phyloP scores from a whole-genome alignment of 2,329 filamentous ascomycete genomes.

The Leptographium flavum region DNA sequence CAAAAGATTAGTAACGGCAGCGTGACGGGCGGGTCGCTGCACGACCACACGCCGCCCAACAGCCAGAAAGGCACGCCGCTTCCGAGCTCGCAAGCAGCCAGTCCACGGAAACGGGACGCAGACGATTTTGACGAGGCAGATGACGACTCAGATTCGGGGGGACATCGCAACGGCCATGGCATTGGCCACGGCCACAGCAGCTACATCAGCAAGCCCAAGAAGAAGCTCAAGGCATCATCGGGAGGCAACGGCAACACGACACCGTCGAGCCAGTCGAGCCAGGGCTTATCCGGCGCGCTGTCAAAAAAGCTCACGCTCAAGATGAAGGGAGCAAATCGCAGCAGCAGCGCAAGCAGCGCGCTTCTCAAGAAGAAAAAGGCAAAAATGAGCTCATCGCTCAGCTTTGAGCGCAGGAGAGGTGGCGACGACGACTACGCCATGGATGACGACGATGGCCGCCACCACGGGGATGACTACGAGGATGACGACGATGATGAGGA shows the following conservation, averaged over 20 bases:
- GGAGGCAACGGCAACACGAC: conserved; percentile 5
- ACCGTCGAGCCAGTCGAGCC: conserved; percentile 9
- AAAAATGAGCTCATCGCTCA: conserved; percentile 34
- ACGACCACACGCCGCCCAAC: conserved; percentile 44
- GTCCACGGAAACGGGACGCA: conserved; percentile 42
- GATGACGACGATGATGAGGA: conserved; percentile 2
- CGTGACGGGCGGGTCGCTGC: conserved; percentile 24
- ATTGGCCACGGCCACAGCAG: conserved; percentile 10
- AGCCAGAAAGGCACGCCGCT: conserved; percentile 49
- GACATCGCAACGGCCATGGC: conserved; percentile 1
- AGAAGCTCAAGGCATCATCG: conserved; percentile 37
- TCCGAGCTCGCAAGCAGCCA: conserved; percentile 37
- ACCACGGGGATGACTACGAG: conserved; percentile 12
- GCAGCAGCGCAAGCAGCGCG: conserved; percentile 24
- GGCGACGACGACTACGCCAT: conserved; percentile 8
- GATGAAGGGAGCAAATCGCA: too few relatives aligned
- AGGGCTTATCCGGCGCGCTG: conserved; percentile 7
- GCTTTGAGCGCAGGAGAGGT: conserved; percentile 28
- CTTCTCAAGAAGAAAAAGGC: conserved; percentile 39
- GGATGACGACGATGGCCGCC: conserved; percentile 7
- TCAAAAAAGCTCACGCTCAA: conserved; percentile 17
- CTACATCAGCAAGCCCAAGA: conserved; percentile 28
- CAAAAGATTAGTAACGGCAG: conserved; percentile 48
- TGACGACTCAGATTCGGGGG: conserved; percentile 27
- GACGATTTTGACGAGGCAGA: conserved; percentile 41